Percentiles rank a stretch among this genome's conserved stretches.
Conservation (phyloP, 2,329 filamentous ascomycete species). For the Dactylellina cionopaga region DNA sequence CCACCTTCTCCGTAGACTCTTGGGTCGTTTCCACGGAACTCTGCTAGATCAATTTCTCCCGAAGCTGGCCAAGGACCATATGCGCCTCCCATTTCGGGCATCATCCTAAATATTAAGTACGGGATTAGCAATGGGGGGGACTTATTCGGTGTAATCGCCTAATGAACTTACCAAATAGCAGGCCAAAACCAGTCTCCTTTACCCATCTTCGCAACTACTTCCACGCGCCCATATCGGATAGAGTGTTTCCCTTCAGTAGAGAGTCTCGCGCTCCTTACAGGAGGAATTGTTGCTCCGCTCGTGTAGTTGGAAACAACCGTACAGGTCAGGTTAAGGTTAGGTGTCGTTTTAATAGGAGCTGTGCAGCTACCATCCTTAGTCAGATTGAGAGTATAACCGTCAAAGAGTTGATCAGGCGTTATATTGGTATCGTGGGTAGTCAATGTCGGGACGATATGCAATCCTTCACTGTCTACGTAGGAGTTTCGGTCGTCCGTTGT, state of each 20-base stretch:
- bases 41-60: constrained; percentile 68
- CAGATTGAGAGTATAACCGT: constrained; percentile 64
- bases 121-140: background rate
- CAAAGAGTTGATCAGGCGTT: constrained; percentile 30
- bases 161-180: constrained; percentile 59
- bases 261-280: constrained; percentile 65
- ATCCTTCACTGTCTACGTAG: constrained; percentile 64
- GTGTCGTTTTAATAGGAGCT: constrained; percentile 56
- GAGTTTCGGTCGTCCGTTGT: constrained; percentile 64
- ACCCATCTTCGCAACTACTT: constrained; percentile 67
- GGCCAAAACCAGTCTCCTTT: constrained; percentile 69
- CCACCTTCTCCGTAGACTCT: constrained; percentile 60
- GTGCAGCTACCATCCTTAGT: constrained; percentile 63
- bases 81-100: constrained; percentile 62
- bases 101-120: constrained; percentile 60
- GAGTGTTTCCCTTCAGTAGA: constrained; percentile 64
- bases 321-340: constrained; percentile 58
- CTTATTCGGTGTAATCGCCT: no score
- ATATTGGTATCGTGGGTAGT: constrained; percentile 66
- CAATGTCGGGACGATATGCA: constrained; percentile 68
- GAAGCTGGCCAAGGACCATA: constrained; percentile 67
- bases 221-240: constrained; percentile 66
- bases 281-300: constrained; percentile 65
- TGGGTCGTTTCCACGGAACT: constrained; percentile 64
- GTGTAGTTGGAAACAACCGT: constrained; percentile 62